phyloP scores from a whole-genome alignment of 805 yeast species.

The Saccharomycopsis sp. region DNA sequence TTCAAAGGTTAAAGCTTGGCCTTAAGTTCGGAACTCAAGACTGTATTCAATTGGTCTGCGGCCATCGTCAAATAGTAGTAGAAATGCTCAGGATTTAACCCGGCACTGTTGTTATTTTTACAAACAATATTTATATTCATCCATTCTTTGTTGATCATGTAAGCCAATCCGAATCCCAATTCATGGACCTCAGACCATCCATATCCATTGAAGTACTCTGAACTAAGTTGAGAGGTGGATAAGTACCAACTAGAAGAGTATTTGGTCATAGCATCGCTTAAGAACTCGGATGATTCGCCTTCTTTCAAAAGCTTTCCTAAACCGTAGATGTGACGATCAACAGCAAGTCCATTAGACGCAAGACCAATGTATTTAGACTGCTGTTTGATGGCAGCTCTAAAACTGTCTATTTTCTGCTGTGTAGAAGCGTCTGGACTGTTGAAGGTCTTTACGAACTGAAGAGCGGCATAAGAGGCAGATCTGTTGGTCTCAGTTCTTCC shows the following conservation, averaged over 20 bases:
- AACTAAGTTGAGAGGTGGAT: conserved; percentile 84
- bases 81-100: conserved; percentile 48
- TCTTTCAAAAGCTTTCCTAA: conserved; percentile 61
- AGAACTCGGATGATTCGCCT: conserved; percentile 61
- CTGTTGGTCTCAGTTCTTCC: conserved; percentile 96
- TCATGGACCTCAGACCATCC: conserved; percentile 96
- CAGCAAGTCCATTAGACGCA: conserved; percentile 83
- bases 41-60: conserved; percentile 73
- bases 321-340: conserved; percentile 91
- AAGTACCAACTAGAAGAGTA: conserved; percentile 83
- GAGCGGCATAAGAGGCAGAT: conserved; percentile 67
- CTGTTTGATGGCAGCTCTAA: conserved; percentile 63
- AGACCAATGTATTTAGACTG: conserved; percentile 68
- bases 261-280: conserved; percentile 64
- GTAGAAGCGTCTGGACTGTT: conserved; percentile 39
- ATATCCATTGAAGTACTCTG: conserved; percentile 81
- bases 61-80: conserved; percentile 66
- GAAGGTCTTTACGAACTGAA: conserved; percentile 70
- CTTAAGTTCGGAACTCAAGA: conserved; percentile 32
- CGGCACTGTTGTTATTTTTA: conserved; percentile 55
- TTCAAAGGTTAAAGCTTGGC: too few relatives aligned
- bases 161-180: conserved; percentile 89
- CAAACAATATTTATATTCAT: conserved; percentile 79
- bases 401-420: conserved; percentile 53
- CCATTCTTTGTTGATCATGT: conserved; percentile 83